Percentiles rank a stretch among this genome's conserved stretches.
These are phyloP conservation scores for Zangia roseola DNA, from an alignment of 768 basidiomycete species.

Conservation along the genomic window DNA sequence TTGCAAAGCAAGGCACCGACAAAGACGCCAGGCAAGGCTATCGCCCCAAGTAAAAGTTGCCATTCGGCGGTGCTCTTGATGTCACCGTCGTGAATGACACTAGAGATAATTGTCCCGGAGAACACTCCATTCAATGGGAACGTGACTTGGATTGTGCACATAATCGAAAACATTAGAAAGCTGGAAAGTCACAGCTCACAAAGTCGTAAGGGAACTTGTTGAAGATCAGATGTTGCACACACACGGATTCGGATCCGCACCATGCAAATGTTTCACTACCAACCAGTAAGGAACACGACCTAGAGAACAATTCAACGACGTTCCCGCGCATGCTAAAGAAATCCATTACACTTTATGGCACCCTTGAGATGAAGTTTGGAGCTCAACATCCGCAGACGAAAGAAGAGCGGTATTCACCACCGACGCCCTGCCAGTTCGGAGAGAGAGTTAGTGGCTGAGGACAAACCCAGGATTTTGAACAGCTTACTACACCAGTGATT, in stretches of 20 bases:
- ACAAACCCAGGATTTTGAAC: not conserved
- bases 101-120: slow-evolving; percentile 64
- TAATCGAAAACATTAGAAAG: not conserved
- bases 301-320: slow-evolving; percentile 21
- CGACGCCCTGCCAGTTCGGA: slow-evolving; percentile 66
- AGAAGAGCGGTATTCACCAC: slow-evolving; percentile 76
- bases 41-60: slow-evolving; percentile 61
- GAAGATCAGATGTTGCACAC: slow-evolving; percentile 1
- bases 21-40: slow-evolving; percentile 63
- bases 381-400: slow-evolving; percentile 72
- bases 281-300: slow-evolving; percentile 60
- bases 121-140: slow-evolving; percentile 77
- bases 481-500: slow-evolving; percentile 60
- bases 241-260: slow-evolving; percentile 30
- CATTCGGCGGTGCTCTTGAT: slow-evolving; percentile 65
- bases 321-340: not conserved
- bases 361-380: slow-evolving; percentile 59
- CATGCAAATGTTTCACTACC: slow-evolving; percentile 61
- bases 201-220: slow-evolving; percentile 71
- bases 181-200: slow-evolving; percentile 26
- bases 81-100: slow-evolving; percentile 54
- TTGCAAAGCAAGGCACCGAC: slow-evolving; percentile 51
- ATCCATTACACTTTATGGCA: slow-evolving; percentile 57
- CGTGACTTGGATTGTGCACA: slow-evolving; percentile 43
- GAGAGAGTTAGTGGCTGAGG: slow-evolving; percentile 5